Conservation (phyloP, 768 basidiomycete genomes). For the Pleurotus platypus region DNA sequence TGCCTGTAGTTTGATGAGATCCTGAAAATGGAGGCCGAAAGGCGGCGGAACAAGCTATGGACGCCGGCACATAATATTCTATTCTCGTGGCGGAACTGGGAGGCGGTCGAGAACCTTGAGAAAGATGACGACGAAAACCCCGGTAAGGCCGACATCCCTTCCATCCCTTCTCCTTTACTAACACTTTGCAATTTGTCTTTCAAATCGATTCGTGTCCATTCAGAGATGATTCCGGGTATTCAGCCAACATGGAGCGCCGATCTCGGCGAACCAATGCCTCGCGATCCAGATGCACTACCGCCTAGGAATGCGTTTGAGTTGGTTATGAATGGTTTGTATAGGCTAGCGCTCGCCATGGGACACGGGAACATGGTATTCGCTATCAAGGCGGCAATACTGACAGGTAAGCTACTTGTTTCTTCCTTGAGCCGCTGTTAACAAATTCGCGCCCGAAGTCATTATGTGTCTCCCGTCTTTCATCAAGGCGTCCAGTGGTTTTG, state of each 20-base stretch:
- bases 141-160: slow-evolving; percentile 29
- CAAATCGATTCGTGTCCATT: neutral
- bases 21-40: slow-evolving; percentile 47
- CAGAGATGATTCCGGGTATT: slow-evolving; percentile 54
- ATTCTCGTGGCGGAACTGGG: slow-evolving; percentile 41
- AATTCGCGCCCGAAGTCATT: slow-evolving; percentile 33
- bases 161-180: neutral
- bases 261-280: slow-evolving; percentile 49
- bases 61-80: slow-evolving; percentile 40
- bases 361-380: slow-evolving; percentile 67
- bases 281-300: slow-evolving; percentile 76
- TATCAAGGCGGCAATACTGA: slow-evolving; percentile 65
- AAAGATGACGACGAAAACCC: slow-evolving; percentile 70
- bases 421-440: neutral
- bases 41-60: slow-evolving; percentile 48
- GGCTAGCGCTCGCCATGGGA: slow-evolving; percentile 32
- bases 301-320: slow-evolving; percentile 58
- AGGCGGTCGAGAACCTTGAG: slow-evolving; percentile 38
- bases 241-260: slow-evolving; percentile 38
- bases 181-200: neutral
- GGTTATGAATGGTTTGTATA: slow-evolving; percentile 43
- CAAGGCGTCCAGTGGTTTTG: slow-evolving; percentile 48
- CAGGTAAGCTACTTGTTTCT: slow-evolving; percentile 33
- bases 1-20: slow-evolving; percentile 51
- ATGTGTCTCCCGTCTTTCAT: slow-evolving; percentile 61